Evolutionary conservation across 2,329 filamentous ascomycete species (phyloP).

Genomic region (Alternaria alternata): DNA sequence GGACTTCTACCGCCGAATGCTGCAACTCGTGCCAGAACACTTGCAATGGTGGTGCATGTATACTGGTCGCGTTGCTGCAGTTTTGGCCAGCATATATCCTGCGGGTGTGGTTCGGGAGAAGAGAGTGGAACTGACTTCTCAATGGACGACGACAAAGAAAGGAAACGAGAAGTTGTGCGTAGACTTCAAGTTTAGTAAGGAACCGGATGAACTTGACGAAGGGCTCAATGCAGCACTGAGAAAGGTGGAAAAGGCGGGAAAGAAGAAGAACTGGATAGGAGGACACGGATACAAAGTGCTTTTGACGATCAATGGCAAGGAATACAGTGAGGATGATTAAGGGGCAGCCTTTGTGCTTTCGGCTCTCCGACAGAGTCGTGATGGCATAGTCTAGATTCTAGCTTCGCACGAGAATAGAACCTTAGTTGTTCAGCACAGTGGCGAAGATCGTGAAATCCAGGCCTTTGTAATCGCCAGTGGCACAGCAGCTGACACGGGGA

Average conservation of each 20-base stretch:
- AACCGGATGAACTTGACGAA: constrained; percentile 44
- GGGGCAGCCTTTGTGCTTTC: background rate
- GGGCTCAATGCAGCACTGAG: constrained; percentile 40
- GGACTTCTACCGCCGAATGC: constrained; percentile 62
- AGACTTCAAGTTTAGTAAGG: constrained; percentile 36
- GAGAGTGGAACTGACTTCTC: constrained; percentile 34
- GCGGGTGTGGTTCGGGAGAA: constrained; percentile 60
- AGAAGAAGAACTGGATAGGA: constrained; percentile 51
- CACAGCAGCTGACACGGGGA: constrained; percentile 5
- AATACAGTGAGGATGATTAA: constrained; percentile 26
- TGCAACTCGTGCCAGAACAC: constrained; percentile 61
- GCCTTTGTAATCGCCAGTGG: constrained; percentile 7
- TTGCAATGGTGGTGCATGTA: constrained; percentile 73
- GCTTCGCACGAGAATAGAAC: constrained; percentile 6
- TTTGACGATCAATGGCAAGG: constrained; percentile 39
- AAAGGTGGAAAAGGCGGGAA: constrained; percentile 48
- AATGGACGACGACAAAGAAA: constrained; percentile 40
- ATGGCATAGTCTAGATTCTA: background rate
- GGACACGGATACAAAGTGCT: constrained; percentile 40
- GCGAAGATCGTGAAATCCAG: constrained; percentile 29
- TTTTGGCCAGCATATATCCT: constrained; percentile 69
- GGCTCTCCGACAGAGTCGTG: background rate
- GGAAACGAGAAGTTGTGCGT: constrained; percentile 41
- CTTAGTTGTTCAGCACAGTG: constrained; percentile 17
- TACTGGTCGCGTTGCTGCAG: constrained; percentile 65